Conservation (phyloP, 2,329 filamentous ascomycete species). For the Chrysoporthe cubensis region DNA sequence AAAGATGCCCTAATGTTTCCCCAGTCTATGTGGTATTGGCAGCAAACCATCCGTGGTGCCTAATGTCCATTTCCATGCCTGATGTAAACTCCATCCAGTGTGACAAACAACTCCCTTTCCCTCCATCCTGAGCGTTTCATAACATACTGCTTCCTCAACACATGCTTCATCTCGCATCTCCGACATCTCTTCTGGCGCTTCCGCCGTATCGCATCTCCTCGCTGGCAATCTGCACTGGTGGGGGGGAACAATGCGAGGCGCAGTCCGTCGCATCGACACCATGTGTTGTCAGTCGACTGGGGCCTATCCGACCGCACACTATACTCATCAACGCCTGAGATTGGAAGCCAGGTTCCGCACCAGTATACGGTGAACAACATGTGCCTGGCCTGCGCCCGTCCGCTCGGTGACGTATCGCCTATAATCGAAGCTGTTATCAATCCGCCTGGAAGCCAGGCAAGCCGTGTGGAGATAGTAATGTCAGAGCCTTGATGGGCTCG, state of each 20-base stretch:
- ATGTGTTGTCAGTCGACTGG: background rate
- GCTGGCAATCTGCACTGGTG: background rate
- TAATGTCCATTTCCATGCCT: conserved; percentile 19
- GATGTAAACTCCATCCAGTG: conserved; percentile 15
- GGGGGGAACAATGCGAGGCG: background rate
- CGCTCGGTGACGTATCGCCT: background rate
- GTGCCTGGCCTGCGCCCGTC: background rate
- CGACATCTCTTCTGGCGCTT: background rate
- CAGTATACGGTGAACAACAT: conserved; percentile 4
- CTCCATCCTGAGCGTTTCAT: background rate
- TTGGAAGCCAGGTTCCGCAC: background rate
- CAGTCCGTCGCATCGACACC: background rate
- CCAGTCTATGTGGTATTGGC: conserved; percentile 23
- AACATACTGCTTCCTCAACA: background rate
- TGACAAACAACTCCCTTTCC: background rate
- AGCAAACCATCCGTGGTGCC: conserved; percentile 15
- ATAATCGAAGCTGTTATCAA: background rate
- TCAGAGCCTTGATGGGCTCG: background rate
- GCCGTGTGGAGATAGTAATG: no score
- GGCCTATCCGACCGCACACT: background rate
- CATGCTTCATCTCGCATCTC: background rate
- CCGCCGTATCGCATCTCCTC: background rate
- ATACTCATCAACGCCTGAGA: background rate
- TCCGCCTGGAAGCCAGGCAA: background rate
- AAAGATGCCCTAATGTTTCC: conserved; percentile 13